Evolutionary conservation across 257 asterid species (phyloP), one percentile per base, ranked within the genome.

Genomic region (Pogostemon cablin): DNA sequence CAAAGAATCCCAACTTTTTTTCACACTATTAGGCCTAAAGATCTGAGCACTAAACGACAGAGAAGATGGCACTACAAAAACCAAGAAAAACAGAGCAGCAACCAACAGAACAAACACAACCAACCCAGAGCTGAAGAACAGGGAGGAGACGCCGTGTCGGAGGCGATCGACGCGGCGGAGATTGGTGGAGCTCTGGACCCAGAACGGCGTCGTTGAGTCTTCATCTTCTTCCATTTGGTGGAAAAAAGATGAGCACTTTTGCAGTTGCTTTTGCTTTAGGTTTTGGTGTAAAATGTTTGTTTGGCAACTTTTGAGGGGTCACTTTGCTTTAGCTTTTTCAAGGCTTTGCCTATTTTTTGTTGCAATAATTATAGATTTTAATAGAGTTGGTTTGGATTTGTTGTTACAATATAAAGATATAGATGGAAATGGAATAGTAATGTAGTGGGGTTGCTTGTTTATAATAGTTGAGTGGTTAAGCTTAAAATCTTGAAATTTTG

Each of bases 1-100:
- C 72, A 93, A 72, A 15, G 96, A 87, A 83, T 88, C 98, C 98
- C 98, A 93, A 69, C 93, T 90, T 49, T 80, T 90, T 72, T 85
- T 88, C 2, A 93, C 95, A 59, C 76, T 81, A 50, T 76, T 90
- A 9, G 98, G 96, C 80, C 73, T 85, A 69, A 93, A 85, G 75
- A 93, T 74, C 56, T 64, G 84, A 43, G 81, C 62, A 75, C 81
- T 84, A 6, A 83, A 72, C 7, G 95, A 83, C 1, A 83, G 37
- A 54, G 86, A 81, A 5, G 87, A 67, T 6, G 96, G 95, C 67
- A 90, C 84, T 0, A 88, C 73, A 61, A 90, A 82, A 63, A 79
- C 81, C 73, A 87, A 67, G 82, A 90, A 86, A 46, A 77, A 58
- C 38, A 76, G 62, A 57, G 96, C 96, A 6, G 86, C 72, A 65